These are phyloP conservation scores for Penicillium odoratum DNA, from an alignment of 495 filamentous ascomycete species.

Conservation along the genomic window DNA sequence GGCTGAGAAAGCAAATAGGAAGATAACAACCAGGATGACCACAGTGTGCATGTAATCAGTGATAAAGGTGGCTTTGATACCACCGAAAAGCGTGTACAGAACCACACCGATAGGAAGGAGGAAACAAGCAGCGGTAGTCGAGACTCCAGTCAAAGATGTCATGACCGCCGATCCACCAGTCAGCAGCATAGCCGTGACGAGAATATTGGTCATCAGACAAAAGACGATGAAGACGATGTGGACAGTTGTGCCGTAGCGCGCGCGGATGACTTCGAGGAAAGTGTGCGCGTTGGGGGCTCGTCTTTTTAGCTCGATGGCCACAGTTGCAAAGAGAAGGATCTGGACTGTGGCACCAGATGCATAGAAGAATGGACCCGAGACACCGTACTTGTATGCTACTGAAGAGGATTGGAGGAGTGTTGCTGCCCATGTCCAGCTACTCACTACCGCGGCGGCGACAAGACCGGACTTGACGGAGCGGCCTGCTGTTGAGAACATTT, in stretches of 20 bases:
- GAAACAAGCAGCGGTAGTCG: slow-evolving; percentile 86
- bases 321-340: slow-evolving; percentile 84
- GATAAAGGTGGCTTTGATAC: slow-evolving; percentile 74
- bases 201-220: slow-evolving; percentile 79
- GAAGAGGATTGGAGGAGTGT: slow-evolving; percentile 71
- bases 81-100: slow-evolving; percentile 75
- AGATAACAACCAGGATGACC: slow-evolving; percentile 83
- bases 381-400: slow-evolving; percentile 89
- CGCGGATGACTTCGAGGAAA: slow-evolving; percentile 74
- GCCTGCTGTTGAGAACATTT: slow-evolving; percentile 96
- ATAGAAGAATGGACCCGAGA: slow-evolving; percentile 94
- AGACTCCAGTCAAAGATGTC: slow-evolving; percentile 80
- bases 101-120: slow-evolving; percentile 85
- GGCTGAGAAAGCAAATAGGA: slow-evolving; percentile 85
- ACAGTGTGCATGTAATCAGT: slow-evolving; percentile 88
- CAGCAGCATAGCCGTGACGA: slow-evolving; percentile 89
- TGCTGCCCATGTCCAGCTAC: slow-evolving; percentile 85
- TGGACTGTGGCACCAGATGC: slow-evolving; percentile 59
- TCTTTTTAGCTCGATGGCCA: slow-evolving; percentile 92
- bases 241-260: slow-evolving; percentile 59
- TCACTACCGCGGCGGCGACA: slow-evolving; percentile 93
- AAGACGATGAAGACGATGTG: slow-evolving; percentile 80
- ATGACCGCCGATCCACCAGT: slow-evolving; percentile 90
- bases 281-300: slow-evolving; percentile 85
- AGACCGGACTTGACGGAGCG: slow-evolving; percentile 92